Evolutionary conservation across 345 rosid genomes (phyloP), one percentile per base, ranked within the genome.

Genomic region (Eutrema yunnanense): DNA sequence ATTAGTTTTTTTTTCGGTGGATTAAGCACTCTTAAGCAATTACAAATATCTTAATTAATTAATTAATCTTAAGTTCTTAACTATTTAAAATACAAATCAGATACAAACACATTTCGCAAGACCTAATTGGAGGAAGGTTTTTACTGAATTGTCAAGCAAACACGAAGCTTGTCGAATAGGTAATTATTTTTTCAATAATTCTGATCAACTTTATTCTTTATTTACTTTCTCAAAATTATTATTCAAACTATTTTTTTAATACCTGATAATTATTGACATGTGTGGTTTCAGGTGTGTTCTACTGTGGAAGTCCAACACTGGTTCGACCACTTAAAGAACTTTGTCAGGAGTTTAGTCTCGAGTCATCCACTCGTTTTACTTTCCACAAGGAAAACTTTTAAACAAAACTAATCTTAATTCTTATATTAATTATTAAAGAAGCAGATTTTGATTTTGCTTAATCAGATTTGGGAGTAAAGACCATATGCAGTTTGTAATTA

Each of bases 111-210:
- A 95, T 83, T 95, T 95, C 61, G 86, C 98, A 14, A 85, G 98
- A 78, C 98, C 98, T 19, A 92, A 95, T 13, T 92, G 99, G 99
- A 86, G 88, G 80, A 95, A 84, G 69, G 98, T 95, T 63, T 90
- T 92, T 67, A 12, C 84, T 49, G 77, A 86, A 58, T n/a, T 92
- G 81, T 85, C 92, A 66, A 76, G 50, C 53, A 59, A 66, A 11
- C 97, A 95, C 63, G 85, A 81, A 48, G 78, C 82, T 51, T 75
- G 96, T 11, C 83, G 88, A 73, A 92, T 92, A 73, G 97, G 98
- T 86, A 80, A 58, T 1, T 33, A 16, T 4, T 8, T 32, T 42
- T 62, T 59, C 29, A 19, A 9, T 11, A 44, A 22, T 16, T 52
- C 27, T 43, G 10, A 40, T 44, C 7, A 63, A 32, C 7, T 5